Conservation (phyloP, 169 alveolate genomes). For the Theileria sp. region DNA sequence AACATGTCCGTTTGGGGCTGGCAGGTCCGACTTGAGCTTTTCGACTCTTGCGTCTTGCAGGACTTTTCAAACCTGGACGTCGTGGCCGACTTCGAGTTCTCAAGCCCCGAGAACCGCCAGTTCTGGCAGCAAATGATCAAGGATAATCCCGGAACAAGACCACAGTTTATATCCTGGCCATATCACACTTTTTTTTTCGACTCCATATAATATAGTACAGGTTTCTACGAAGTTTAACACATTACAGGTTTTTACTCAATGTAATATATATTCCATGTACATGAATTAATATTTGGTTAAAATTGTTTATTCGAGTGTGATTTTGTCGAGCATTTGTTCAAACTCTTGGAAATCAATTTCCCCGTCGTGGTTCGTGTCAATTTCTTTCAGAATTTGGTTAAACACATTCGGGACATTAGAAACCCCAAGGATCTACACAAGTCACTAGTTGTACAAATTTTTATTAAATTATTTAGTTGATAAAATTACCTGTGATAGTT, state of each 20-base stretch:
- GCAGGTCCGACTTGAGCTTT: constrained; percentile 33
- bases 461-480: neutral
- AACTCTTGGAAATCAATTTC: constrained; percentile 79
- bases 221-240: too few relatives aligned
- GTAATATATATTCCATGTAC: neutral
- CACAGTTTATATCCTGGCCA: constrained; percentile 46
- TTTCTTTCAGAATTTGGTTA: constrained; percentile 70
- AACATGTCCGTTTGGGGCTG: constrained; percentile 49
- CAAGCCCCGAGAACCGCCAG: constrained; percentile 56
- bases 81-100: constrained; percentile 43
- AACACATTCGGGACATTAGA: constrained; percentile 64
- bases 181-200: constrained; percentile 23
- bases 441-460: neutral
- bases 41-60: neutral
- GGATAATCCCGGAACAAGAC: neutral
- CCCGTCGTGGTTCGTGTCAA: constrained; percentile 74
- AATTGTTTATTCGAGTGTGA: neutral
- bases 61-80: neutral
- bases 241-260: too few relatives aligned
- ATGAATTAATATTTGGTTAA: neutral
- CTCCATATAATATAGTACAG: constrained; percentile 15
- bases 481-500: constrained; percentile 56
- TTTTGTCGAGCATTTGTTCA: constrained; percentile 72
- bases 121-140: constrained; percentile 29
- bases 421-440: constrained; percentile 68